A percentile compares a stretch with the other conserved stretches of the same genome.
phyloP scores from a whole-genome alignment of 768 basidiomycete genomes.

The Strobilomyces echinocephalus region DNA sequence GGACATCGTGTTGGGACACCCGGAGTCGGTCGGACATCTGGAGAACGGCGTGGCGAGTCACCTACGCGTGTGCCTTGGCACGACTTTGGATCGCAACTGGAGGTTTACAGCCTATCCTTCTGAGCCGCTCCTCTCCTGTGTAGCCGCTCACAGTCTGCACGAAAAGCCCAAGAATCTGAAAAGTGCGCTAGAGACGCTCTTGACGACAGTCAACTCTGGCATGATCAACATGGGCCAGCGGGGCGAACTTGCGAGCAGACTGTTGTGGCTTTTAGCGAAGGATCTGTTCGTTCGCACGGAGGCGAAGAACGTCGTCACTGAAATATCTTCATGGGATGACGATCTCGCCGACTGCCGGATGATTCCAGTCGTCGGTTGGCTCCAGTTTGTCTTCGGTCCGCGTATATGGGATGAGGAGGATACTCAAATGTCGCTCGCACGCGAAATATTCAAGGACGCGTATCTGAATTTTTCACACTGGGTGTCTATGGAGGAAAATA shows the following conservation, averaged over 20 bases:
- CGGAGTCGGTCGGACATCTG: neutral
- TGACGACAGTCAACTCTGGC: neutral
- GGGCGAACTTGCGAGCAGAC: conserved; percentile 3
- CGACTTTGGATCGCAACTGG: conserved; percentile 6
- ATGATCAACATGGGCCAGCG: conserved; percentile 7
- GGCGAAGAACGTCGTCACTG: neutral
- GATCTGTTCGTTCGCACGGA: neutral
- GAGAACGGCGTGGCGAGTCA: conserved; percentile 10
- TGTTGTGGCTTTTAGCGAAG: conserved; percentile 6
- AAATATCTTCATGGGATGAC: neutral
- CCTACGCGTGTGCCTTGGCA: conserved; percentile 8
- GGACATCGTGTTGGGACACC: conserved; percentile 2
- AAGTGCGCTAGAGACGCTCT: neutral
- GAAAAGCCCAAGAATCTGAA: neutral
- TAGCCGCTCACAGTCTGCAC: conserved; percentile 4
- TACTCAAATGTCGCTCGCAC: neutral
- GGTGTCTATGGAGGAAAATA: conserved; percentile 8
- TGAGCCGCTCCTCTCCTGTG: conserved; percentile 6
- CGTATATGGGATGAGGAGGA: neutral
- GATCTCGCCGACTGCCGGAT: conserved; percentile 8
- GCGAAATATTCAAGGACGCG: conserved; percentile 4
- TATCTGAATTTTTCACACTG: conserved; percentile 14
- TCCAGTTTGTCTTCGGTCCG: conserved; percentile 10
- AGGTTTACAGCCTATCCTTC: conserved; percentile 14
- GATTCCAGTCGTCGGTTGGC: conserved; percentile 9